Evolutionary conservation across 2,329 filamentous ascomycete genomes (phyloP).

Genomic region (Penicillium sp.): DNA sequence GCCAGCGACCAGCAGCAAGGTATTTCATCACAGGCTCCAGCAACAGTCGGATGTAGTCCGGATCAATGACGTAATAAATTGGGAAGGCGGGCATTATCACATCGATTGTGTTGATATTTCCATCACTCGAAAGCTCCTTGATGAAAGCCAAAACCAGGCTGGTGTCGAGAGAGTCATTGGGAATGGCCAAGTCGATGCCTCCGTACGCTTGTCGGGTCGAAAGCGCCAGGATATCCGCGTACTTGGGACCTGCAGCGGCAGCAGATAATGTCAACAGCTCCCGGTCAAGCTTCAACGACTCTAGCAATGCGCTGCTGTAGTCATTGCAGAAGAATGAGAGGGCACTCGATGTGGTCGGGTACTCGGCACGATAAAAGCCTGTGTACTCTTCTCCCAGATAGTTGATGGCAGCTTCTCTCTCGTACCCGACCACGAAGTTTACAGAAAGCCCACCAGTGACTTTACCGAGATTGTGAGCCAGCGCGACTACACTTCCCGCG

Average conservation of each 20-base stretch:
- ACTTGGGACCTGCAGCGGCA: slow-evolving; percentile 35
- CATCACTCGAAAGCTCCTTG: slow-evolving; percentile 45
- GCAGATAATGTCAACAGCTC: slow-evolving; percentile 28
- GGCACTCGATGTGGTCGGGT: slow-evolving; percentile 32
- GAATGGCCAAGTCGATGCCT: slow-evolving; percentile 41
- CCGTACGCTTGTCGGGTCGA: slow-evolving; percentile 43
- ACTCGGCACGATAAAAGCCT: slow-evolving; percentile 39
- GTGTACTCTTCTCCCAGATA: slow-evolving; percentile 41
- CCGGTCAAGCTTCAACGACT: slow-evolving; percentile 33
- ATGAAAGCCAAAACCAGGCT: slow-evolving; percentile 37
- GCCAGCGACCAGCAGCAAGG: slow-evolving; percentile 39
- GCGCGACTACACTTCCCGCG: slow-evolving; percentile 31
- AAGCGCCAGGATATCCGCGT: slow-evolving; percentile 41
- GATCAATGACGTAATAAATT: slow-evolving; percentile 42
- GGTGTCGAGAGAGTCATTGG: slow-evolving; percentile 31
- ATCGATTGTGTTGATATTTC: slow-evolving; percentile 45
- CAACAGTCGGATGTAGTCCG: slow-evolving; percentile 43
- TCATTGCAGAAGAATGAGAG: slow-evolving; percentile 41
- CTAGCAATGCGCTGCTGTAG: slow-evolving; percentile 34
- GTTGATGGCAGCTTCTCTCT: slow-evolving; percentile 40
- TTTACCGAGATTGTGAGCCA: slow-evolving; percentile 40
- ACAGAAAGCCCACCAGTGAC: slow-evolving; percentile 28
- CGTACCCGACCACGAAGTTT: slow-evolving; percentile 43
- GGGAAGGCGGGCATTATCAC: slow-evolving; percentile 44
- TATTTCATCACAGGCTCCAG: slow-evolving; percentile 45